Evolutionary conservation across 2,329 filamentous ascomycete genomes (phyloP).

Genomic region (Phyllachora maydis): DNA sequence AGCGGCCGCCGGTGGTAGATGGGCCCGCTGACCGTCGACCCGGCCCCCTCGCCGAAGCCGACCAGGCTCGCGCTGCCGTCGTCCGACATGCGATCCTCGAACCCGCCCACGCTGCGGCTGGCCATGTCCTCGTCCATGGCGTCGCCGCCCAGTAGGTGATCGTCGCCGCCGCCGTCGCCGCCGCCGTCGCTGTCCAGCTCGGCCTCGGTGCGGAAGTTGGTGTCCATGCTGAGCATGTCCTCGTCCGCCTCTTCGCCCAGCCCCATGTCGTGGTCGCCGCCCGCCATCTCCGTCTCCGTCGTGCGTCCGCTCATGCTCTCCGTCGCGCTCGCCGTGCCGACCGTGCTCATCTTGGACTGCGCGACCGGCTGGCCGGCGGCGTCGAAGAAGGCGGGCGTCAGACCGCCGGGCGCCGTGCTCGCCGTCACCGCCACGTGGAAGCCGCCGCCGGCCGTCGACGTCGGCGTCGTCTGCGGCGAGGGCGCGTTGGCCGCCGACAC

Average conservation of each 20-base stretch:
- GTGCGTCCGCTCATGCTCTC: slow-evolving; percentile 46
- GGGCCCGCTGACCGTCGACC: slow-evolving; percentile 64
- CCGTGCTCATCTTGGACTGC: slow-evolving; percentile 66
- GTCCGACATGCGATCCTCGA: slow-evolving; percentile 62
- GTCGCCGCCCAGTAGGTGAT: slow-evolving; percentile 13
- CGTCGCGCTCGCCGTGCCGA: slow-evolving; percentile 78
- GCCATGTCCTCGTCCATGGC: slow-evolving; percentile 32
- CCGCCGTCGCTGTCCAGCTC: slow-evolving; percentile 28
- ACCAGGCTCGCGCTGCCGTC: slow-evolving; percentile 70
- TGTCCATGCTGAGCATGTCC: slow-evolving; percentile 52
- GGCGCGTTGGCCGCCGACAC: slow-evolving; percentile 9
- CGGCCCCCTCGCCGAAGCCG: slow-evolving; percentile 81
- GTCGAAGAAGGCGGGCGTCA: slow-evolving; percentile 62
- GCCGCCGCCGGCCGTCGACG: slow-evolving; percentile 24
- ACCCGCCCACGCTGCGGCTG: slow-evolving; percentile 25
- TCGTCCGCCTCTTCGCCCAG: slow-evolving; percentile 27
- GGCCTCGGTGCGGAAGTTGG: slow-evolving; percentile 22
- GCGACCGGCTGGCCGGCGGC: slow-evolving; percentile 46
- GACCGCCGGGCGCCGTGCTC: slow-evolving; percentile 10
- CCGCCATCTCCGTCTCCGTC: slow-evolving; percentile 24
- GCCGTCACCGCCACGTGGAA: slow-evolving; percentile 20
- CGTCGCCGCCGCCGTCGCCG: slow-evolving; percentile 27
- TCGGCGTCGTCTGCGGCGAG: slow-evolving; percentile 25
- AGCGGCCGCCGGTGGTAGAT: slow-evolving; percentile 36
- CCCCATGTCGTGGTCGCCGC: slow-evolving; percentile 26